These are phyloP conservation scores for Trichoderma sp. DNA, from an alignment of 2,329 filamentous ascomycete genomes.

Conservation along the genomic window DNA sequence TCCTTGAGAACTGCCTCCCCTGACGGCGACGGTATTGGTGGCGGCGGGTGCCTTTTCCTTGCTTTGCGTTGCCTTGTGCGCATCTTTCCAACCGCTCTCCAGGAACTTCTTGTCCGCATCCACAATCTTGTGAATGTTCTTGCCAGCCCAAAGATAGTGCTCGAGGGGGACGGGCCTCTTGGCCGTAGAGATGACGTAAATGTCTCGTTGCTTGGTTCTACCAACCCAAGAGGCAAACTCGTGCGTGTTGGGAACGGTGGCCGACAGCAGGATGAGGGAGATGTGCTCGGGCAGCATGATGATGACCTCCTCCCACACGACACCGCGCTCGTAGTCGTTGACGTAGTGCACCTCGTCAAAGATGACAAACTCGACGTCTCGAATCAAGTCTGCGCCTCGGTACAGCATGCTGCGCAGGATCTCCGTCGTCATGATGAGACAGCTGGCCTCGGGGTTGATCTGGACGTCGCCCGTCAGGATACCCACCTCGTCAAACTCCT, in stretches of 20 bases:
- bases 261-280: conserved; percentile 90
- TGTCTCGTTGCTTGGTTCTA: conserved; percentile 96
- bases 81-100: conserved; percentile 92
- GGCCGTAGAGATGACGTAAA: conserved; percentile 96
- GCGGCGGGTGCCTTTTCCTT: conserved; percentile 70
- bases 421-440: conserved; percentile 98
- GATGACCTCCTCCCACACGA: conserved; percentile 99
- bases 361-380: conserved; percentile 97
- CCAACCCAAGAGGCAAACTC: conserved; percentile 99
- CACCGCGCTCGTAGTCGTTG: conserved; percentile 91
- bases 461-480: conserved; percentile 97
- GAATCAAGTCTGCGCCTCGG: conserved; percentile 89
- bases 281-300: conserved; percentile 99
- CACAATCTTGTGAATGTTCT: conserved; percentile 92
- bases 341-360: conserved; percentile 99
- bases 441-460: conserved; percentile 96
- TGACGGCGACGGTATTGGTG: conserved; percentile 41
- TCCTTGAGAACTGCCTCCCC: conserved; percentile 45
- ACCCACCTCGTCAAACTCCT: conserved; percentile 90
- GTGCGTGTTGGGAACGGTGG: conserved; percentile 94
- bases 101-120: conserved; percentile 89
- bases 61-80: conserved; percentile 78
- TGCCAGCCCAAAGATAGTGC: conserved; percentile 94
- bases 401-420: conserved; percentile 98
- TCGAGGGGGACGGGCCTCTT: conserved; percentile 94